Conservation (phyloP, 805 yeast species). For the Wickerhamiella kurtzmanii region DNA sequence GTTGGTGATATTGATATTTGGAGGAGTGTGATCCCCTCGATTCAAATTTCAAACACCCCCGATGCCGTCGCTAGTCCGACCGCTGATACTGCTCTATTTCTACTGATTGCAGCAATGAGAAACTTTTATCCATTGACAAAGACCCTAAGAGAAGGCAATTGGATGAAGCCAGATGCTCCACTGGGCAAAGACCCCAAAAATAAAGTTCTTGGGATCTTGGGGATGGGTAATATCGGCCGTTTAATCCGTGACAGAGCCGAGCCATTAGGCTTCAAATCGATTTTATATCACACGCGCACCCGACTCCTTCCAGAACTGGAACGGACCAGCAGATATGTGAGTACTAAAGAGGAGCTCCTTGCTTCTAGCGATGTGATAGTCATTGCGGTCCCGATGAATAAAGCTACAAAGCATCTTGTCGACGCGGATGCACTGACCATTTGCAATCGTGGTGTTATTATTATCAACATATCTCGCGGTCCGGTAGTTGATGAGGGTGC, state of each 20-base stretch:
- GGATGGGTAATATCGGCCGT: constrained; percentile 52
- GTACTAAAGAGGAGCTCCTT: constrained; percentile 44
- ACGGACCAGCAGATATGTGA: constrained; percentile 32
- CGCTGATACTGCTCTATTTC: constrained; percentile 40
- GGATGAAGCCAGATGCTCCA: constrained; percentile 33
- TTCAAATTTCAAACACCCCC: constrained; percentile 41
- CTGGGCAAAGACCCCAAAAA: constrained; percentile 37
- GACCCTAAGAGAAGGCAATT: constrained; percentile 32
- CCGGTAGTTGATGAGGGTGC: constrained; percentile 53
- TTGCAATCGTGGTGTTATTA: constrained; percentile 67
- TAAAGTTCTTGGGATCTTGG: constrained; percentile 40
- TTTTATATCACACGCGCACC: constrained; percentile 38
- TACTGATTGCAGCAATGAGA: constrained; percentile 38
- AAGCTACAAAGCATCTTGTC: constrained; percentile 55
- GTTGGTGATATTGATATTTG: constrained; percentile 33
- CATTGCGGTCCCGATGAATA: constrained; percentile 64
- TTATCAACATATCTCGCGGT: constrained; percentile 82
- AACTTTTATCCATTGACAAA: constrained; percentile 32
- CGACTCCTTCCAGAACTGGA: constrained; percentile 35
- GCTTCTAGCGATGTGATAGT: constrained; percentile 54
- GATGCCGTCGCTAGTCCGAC: constrained; percentile 41
- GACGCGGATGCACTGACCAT: constrained; percentile 47
- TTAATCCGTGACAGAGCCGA: constrained; percentile 36
- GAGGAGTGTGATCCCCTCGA: constrained; percentile 26
- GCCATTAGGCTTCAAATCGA: constrained; percentile 37